Evolutionary conservation across 495 filamentous ascomycete genomes (phyloP).

Genomic region (Podospora bellae-mahoneyi): DNA sequence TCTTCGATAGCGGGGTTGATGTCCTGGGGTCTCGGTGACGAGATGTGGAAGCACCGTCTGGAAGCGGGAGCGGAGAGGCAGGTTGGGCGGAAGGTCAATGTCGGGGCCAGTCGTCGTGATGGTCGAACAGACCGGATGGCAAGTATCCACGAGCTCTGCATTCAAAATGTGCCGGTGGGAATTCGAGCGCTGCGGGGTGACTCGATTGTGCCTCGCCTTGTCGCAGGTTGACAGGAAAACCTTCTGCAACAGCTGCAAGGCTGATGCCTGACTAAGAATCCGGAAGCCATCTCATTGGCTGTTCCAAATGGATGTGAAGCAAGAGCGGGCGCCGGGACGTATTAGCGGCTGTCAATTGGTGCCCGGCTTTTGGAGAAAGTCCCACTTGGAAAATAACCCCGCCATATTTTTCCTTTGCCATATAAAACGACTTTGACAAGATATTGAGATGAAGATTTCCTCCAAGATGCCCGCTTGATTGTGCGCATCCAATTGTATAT

Average conservation of each 20-base stretch:
- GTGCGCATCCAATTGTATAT: no score
- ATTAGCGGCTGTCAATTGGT: slow-evolving; percentile 1
- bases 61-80: slow-evolving; percentile 5
- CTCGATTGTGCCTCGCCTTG: slow-evolving; percentile 27
- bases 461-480: neutral
- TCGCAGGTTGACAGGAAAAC: slow-evolving; percentile 24
- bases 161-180: slow-evolving; percentile 24
- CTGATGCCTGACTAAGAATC: slow-evolving; percentile 10
- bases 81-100: slow-evolving; percentile 6
- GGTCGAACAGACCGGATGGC: slow-evolving; percentile 28
- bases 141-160: slow-evolving; percentile 28
- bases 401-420: neutral
- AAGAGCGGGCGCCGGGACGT: neutral
- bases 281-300: slow-evolving; percentile 7
- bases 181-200: slow-evolving; percentile 27
- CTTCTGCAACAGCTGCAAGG: slow-evolving; percentile 22
- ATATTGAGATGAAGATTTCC: no score
- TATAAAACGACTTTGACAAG: neutral
- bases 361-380: slow-evolving; percentile 4
- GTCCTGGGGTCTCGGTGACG: slow-evolving; percentile 8
- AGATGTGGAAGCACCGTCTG: slow-evolving; percentile 10
- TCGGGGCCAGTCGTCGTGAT: slow-evolving; percentile 22
- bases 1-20: slow-evolving; percentile 14
- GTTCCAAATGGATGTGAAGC: neutral
- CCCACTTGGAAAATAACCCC: neutral